phyloP scores from a whole-genome alignment of 2,329 filamentous ascomycete species.

The Xylariaceae sp. region DNA sequence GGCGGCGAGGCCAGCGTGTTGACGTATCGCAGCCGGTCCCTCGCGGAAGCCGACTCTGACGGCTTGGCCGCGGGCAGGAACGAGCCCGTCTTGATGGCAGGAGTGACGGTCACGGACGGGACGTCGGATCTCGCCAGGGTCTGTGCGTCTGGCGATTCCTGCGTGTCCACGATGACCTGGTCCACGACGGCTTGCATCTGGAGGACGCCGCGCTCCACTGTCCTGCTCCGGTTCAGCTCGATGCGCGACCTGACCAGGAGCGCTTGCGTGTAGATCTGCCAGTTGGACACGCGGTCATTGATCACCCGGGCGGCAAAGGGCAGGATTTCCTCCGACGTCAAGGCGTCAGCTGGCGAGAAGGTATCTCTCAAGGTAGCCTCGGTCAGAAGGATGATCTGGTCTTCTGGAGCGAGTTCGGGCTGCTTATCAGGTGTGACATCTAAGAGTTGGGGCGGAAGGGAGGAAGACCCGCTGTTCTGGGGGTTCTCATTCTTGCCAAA shows the following conservation, averaged over 20 bases:
- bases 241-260: constrained; percentile 83
- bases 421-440: constrained; percentile 70
- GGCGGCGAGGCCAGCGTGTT: constrained; percentile 78
- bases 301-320: constrained; percentile 87
- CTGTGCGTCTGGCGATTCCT: constrained; percentile 23
- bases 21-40: constrained; percentile 72
- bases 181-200: constrained; percentile 94
- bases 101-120: constrained; percentile 38
- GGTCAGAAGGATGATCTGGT: constrained; percentile 84
- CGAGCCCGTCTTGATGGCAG: constrained; percentile 52
- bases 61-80: constrained; percentile 74
- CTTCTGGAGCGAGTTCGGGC: constrained; percentile 71
- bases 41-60: constrained; percentile 69
- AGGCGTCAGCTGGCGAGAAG: constrained; percentile 69
- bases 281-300: constrained; percentile 84
- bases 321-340: constrained; percentile 88
- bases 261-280: constrained; percentile 96
- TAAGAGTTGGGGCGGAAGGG: constrained; percentile 54
- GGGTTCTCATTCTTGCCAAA: constrained; percentile 52
- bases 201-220: constrained; percentile 79
- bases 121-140: constrained; percentile 26
- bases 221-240: constrained; percentile 79
- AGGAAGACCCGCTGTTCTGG: constrained; percentile 15
- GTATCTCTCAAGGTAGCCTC: constrained; percentile 86
- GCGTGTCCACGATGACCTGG: constrained; percentile 81